Base-by-base conservation (phyloP, 768 basidiomycete genomes). In the Clavaria fumosa region DNA sequence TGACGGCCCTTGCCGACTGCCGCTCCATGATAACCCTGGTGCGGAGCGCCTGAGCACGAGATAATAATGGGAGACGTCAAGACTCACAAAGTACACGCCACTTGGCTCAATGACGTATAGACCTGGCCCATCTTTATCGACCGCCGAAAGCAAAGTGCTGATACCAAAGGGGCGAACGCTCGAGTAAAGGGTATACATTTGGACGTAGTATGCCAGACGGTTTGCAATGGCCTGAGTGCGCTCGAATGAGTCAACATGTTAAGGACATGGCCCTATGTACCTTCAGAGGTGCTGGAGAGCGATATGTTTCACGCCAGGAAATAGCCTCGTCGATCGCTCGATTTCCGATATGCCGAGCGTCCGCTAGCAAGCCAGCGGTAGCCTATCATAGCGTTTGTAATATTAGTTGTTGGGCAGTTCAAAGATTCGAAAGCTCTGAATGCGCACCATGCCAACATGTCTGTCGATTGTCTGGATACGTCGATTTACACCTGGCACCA, bases 1-100 rank as follows among this genome's bases (percentile, higher is more conserved):
- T 95, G 89, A 39, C 84, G 78, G n/a, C 95, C 95, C 58, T 97
- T 99, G 38, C 95, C 95, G 20, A 91, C 78, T n/a, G 95, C 95
- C 10, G 84, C 84, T 19, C 90, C 93, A 41, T 90, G 70, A 59
- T 96, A 96, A 21, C 95, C 95, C 88, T 91, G 47, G 12, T 35
- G 11, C 21, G 20, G 11, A 17, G 41, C 21, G 38, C 31, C 27
- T 24, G 9, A 24, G 19, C 22, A 35, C 31, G 39, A 27, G 5
- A 39, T 9, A 7, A 21, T 3, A 6, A 11, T 35, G 7, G 30
- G 15, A 38, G 11, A 23, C 18, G 35, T 14, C 7, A 19, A 40
- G 30, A 66, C 80, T 38, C 44, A 89, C 88, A 57, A 76, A 81
- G 61, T 75, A 88, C 18, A 91, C 75, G 18, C 95, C 95, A 47